phyloP scores from a whole-genome alignment of 345 rosid species.

The Clarkia xantiana region DNA sequence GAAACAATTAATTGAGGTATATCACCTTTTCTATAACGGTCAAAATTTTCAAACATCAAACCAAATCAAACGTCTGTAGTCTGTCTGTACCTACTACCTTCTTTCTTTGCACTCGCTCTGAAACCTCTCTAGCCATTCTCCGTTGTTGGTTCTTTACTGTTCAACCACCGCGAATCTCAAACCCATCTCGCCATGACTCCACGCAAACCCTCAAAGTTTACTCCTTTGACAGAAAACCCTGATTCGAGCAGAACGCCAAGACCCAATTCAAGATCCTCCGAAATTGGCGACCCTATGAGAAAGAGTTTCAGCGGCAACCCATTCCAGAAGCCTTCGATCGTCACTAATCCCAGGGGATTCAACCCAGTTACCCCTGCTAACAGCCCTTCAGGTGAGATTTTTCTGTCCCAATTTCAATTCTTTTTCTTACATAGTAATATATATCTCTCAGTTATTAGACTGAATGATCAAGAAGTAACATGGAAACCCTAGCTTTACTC shows the following conservation, averaged over 20 bases:
- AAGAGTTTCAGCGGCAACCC: conserved; percentile 58
- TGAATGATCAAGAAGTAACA: too few species aligned
- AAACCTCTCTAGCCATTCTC: too few species aligned
- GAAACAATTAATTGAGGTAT: too few species aligned
- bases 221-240: conserved; percentile 15
- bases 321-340: conserved; percentile 30
- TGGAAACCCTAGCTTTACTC: too few species aligned
- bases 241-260: conserved; percentile 15
- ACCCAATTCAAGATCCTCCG: conserved; percentile 44
- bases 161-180: too few species aligned
- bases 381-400: conserved; percentile 45
- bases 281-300: conserved; percentile 38
- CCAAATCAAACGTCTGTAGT: too few species aligned
- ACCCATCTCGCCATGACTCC: too few species aligned
- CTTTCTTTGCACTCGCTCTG: too few species aligned
- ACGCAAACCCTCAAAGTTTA: conserved; percentile 2
- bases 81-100: too few species aligned
- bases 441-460: neutral
- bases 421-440: neutral
- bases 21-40: too few species aligned
- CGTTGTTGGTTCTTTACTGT: too few species aligned
- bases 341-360: conserved; percentile 25
- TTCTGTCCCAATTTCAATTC: neutral
- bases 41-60: too few species aligned
- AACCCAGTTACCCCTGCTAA: conserved; percentile 43